A percentile compares a stretch with the other conserved stretches of the same genome.
phyloP scores from a whole-genome alignment of 148 eudicot species.

The Rhododendron molle region DNA sequence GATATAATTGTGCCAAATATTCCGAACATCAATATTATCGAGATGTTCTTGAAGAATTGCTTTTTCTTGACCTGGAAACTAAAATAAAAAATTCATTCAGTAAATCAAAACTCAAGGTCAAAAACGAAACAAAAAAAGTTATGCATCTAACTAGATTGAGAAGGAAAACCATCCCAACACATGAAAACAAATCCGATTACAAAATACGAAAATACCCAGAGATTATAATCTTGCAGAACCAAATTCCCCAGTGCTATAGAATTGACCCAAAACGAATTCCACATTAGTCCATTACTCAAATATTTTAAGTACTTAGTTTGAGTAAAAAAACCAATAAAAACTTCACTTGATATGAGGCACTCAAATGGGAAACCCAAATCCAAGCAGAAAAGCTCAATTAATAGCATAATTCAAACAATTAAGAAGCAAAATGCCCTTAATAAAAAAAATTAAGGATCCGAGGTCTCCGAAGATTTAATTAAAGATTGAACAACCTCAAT shows the following conservation, averaged over 20 bases:
- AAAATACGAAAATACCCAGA: neutral
- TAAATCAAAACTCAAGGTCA: neutral
- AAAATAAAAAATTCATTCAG: constrained; percentile 13
- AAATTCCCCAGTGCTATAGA: neutral
- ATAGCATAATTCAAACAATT: neutral
- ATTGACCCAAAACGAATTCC: neutral
- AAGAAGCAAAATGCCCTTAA: neutral
- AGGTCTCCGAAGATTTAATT: neutral
- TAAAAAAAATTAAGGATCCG: neutral
- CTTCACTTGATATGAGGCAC: neutral
- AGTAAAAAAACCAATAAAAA: neutral
- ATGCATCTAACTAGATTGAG: neutral
- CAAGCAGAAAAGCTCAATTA: neutral
- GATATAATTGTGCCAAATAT: constrained; percentile 85
- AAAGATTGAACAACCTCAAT: neutral
- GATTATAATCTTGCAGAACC: neutral
- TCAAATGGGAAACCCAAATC: neutral
- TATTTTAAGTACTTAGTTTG: neutral
- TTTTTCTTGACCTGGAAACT: constrained; percentile 99
- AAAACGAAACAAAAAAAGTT: neutral
- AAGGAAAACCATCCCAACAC: neutral
- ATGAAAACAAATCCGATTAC: neutral
- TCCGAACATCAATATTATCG: constrained; percentile 75
- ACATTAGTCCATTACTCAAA: neutral
- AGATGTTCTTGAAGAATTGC: constrained; percentile 85